Evolutionary conservation across 2,329 filamentous ascomycete species (phyloP).

Genomic region (Hypoxylon sp.): DNA sequence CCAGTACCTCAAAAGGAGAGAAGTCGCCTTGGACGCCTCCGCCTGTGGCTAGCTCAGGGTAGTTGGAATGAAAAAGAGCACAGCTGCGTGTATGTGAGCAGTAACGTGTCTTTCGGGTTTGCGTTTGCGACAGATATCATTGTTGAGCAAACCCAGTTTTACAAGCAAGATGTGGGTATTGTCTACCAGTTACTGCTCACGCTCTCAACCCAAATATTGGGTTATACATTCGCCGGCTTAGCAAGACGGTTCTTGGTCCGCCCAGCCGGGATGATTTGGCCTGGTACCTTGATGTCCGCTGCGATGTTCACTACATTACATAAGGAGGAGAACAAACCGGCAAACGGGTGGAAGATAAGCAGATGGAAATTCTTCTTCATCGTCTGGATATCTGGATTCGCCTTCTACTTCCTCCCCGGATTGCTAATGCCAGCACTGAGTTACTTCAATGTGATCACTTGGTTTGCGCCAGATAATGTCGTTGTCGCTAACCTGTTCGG

Average conservation of each 20-base stretch:
- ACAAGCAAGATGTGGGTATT: conserved; percentile 83
- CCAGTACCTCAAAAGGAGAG: conserved; percentile 43
- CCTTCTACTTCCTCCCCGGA: conserved; percentile 89
- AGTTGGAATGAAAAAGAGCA: conserved; percentile 92
- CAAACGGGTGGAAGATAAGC: conserved; percentile 86
- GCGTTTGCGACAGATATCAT: conserved; percentile 92
- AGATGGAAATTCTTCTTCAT: conserved; percentile 87
- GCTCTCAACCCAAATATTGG: conserved; percentile 87
- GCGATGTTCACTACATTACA: conserved; percentile 92
- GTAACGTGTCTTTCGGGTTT: conserved; percentile 91
- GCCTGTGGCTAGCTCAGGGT: conserved; percentile 84
- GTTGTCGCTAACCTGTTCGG: conserved; percentile 89
- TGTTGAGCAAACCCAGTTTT: conserved; percentile 90
- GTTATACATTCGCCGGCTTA: conserved; percentile 88
- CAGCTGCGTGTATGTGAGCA: conserved; percentile 89
- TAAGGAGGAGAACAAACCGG: conserved; percentile 84
- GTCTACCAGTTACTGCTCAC: conserved; percentile 86
- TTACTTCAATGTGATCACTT: conserved; percentile 91
- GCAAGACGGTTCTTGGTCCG: conserved; percentile 85
- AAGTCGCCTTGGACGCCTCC: conserved; percentile 62
- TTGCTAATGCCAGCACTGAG: conserved; percentile 86
- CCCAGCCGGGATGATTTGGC: conserved; percentile 93
- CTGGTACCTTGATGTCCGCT: conserved; percentile 87
- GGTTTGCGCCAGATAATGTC: conserved; percentile 90
- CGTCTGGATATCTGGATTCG: conserved; percentile 78